phyloP scores from a whole-genome alignment of 805 yeast species.

The Saturnispora kantuleensis region DNA sequence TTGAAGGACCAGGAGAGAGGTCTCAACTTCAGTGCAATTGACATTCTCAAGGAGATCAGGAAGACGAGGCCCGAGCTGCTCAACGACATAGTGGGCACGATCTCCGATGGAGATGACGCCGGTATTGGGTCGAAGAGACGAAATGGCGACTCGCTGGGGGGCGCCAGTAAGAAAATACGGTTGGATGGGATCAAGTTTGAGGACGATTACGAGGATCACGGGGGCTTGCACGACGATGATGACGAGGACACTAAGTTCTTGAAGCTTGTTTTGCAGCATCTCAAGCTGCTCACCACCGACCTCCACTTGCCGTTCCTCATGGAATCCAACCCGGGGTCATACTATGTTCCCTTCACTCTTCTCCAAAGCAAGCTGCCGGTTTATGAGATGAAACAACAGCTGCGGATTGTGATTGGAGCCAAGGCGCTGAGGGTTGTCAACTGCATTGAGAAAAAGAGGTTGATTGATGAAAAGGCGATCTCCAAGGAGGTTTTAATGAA shows the following conservation, averaged over 20 bases:
- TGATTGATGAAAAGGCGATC: slow-evolving; percentile 79
- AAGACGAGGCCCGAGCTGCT: slow-evolving; percentile 23
- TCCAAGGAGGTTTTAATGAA: slow-evolving; percentile 67
- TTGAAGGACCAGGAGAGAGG: slow-evolving; percentile 29
- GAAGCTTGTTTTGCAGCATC: slow-evolving; percentile 39
- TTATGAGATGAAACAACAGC: slow-evolving; percentile 43
- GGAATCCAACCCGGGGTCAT: slow-evolving; percentile 46
- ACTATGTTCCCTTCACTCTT: slow-evolving; percentile 52
- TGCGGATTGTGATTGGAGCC: slow-evolving; percentile 54
- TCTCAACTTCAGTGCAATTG: slow-evolving; percentile 33
- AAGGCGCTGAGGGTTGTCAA: slow-evolving; percentile 66
- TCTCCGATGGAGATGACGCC: slow-evolving; percentile 20
- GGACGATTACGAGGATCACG: slow-evolving; percentile 17
- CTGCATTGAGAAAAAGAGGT: slow-evolving; percentile 57
- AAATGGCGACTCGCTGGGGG: slow-evolving; percentile 8
- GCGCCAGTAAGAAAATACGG: slow-evolving; percentile 8
- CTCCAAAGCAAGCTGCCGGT: slow-evolving; percentile 38
- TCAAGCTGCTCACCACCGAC: slow-evolving; percentile 51
- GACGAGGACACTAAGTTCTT: slow-evolving; percentile 14
- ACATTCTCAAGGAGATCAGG: slow-evolving; percentile 27
- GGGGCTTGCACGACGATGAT: slow-evolving; percentile 16
- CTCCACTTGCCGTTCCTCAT: slow-evolving; percentile 47
- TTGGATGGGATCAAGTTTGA: slow-evolving; percentile 23
- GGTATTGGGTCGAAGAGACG: slow-evolving; percentile 7
- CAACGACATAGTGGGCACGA: slow-evolving; percentile 27